These are phyloP conservation scores for Saccharomycopsis lassenensis DNA, from an alignment of 805 yeast genomes.

Conservation along the genomic window DNA sequence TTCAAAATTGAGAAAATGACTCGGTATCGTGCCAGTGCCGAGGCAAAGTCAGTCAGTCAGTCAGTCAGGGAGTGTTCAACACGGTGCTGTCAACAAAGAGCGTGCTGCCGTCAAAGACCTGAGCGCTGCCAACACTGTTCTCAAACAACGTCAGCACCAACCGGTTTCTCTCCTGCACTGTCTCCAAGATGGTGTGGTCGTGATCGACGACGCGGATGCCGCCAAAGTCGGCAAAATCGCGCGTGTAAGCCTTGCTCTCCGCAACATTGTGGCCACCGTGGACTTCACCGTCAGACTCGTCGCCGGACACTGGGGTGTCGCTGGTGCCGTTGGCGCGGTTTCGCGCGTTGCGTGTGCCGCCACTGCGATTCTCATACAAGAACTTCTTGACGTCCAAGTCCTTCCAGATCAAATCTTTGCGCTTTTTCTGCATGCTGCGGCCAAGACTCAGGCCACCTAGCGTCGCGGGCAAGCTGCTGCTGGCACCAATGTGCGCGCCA, in stretches of 20 bases:
- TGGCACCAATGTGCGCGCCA: constrained; percentile 1
- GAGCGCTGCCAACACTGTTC: background rate
- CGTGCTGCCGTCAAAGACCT: background rate
- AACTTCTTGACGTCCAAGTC: constrained; percentile 22
- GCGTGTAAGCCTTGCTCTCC: background rate
- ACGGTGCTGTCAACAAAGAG: background rate
- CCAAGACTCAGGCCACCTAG: constrained; percentile 20
- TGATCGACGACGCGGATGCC: constrained; percentile 12
- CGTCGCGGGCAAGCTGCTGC: constrained; percentile 18
- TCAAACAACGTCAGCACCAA: too few species aligned
- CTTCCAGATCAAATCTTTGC: constrained; percentile 21
- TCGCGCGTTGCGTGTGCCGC: background rate
- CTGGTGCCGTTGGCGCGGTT: background rate
- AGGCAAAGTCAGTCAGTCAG: too few species aligned
- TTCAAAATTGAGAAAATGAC: too few species aligned
- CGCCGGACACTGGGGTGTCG: background rate
- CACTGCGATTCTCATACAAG: constrained; percentile 18
- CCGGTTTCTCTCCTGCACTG: constrained; percentile 8
- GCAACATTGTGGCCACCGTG: background rate
- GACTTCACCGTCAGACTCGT: background rate
- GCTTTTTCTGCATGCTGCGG: constrained; percentile 18
- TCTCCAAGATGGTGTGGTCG: constrained; percentile 15
- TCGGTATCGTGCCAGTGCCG: too few species aligned
- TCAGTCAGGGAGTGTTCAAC: constrained; percentile 2
- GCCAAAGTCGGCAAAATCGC: constrained; percentile 1